Base-by-base conservation (phyloP, 31 red algal genomes). In the Odonthalia washingtoniensis region DNA sequence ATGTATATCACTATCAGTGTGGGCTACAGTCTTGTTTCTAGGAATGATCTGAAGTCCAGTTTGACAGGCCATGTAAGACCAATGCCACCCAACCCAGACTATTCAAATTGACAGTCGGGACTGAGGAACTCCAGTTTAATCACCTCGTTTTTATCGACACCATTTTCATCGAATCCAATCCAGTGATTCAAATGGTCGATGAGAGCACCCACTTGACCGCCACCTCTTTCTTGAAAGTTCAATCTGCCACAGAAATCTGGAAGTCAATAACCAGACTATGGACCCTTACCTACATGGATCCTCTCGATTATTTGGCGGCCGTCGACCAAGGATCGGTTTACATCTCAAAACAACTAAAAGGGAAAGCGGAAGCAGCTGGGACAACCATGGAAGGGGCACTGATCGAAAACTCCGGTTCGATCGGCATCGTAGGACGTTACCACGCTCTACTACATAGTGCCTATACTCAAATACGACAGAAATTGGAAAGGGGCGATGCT, bases 401-500 rank as follows among this genome's bases (percentile, higher is more conserved):
- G 33, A 49, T 92, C 18, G 74, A 92, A 33, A 53, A 2, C 40
- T 45, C 81, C 3, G 24, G 38, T 1, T 74, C 72, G n/a, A n/a
- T n/a, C n/a, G n/a, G n/a, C n/a, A n/a, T n/a, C n/a, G n/a, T n/a
- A n/a, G n/a, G n/a, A n/a, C n/a, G n/a, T n/a, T n/a, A n/a, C n/a
- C n/a, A n/a, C n/a, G n/a, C n/a, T n/a, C n/a, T n/a, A n/a, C n/a
- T n/a, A n/a, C n/a, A n/a, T n/a, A n/a, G n/a, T n/a, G n/a, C n/a
- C n/a, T n/a, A n/a, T n/a, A n/a, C n/a, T n/a, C n/a, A n/a, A n/a
- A n/a, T n/a, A n/a, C n/a, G n/a, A n/a, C n/a, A n/a, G n/a, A n/a
- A n/a, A n/a, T n/a, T n/a, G n/a, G n/a, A n/a, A n/a, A n/a, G n/a
- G n/a, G n/a, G n/a, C n/a, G n/a, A n/a, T n/a, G n/a, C n/a, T n/a